These are phyloP conservation scores for Solanum pennellii DNA, from an alignment of 257 asterid species.

Conservation along the genomic window DNA sequence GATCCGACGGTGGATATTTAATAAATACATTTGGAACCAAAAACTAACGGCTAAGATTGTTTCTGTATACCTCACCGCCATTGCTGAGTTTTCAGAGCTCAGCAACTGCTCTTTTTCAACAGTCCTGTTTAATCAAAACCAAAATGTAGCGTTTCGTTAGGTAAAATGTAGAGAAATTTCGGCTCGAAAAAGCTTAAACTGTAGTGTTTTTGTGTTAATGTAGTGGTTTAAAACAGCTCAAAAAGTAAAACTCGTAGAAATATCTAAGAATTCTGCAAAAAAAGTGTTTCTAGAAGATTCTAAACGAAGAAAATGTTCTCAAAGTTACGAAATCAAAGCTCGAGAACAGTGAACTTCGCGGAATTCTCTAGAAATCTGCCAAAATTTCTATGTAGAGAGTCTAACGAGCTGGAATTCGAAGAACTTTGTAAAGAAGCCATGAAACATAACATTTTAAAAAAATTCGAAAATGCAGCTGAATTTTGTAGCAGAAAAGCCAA, in stretches of 20 bases:
- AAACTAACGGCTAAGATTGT: slow-evolving; percentile 21
- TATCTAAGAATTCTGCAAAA: not conserved
- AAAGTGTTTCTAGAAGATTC: not conserved
- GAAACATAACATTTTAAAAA: no score
- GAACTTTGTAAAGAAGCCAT: not conserved
- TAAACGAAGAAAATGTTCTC: not conserved
- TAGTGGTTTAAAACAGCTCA: not conserved
- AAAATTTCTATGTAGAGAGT: not conserved
- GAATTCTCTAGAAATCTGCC: not conserved
- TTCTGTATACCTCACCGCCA: slow-evolving; percentile 49
- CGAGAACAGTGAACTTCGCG: not conserved
- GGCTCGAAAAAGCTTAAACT: not conserved
- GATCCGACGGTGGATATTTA: slow-evolving; percentile 34
- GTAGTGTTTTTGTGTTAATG: not conserved
- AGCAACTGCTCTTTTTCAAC: slow-evolving; percentile 35
- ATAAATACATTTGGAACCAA: slow-evolving; percentile 1
- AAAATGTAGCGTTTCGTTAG: not conserved
- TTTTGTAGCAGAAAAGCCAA: not conserved
- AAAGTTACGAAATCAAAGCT: not conserved
- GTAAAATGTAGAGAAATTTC: not conserved
- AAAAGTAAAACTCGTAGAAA: not conserved
- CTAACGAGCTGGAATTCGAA: not conserved
- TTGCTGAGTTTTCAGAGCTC: slow-evolving; percentile 68
- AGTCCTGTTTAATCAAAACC: slow-evolving; percentile 15
- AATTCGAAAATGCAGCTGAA: not conserved